Conservation (phyloP, 2,329 filamentous ascomycete genomes). For the Pezicula neosporulosa region DNA sequence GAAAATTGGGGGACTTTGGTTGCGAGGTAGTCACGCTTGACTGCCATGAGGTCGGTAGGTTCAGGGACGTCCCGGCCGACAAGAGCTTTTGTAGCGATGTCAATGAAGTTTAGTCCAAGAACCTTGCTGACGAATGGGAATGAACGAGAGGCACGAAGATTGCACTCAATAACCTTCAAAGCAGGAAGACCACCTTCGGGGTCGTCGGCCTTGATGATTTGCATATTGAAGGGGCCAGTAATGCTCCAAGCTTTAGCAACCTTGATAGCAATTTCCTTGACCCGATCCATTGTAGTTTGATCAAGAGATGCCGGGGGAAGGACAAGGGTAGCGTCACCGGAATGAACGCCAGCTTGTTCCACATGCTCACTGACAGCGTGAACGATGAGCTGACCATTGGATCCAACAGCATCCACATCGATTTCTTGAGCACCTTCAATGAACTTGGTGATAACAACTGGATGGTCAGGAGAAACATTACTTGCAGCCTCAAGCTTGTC, state of each 20-base stretch:
- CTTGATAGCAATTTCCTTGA: slow-evolving; percentile 95
- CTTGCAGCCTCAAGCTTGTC: slow-evolving; percentile 91
- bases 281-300: slow-evolving; percentile 71
- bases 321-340: slow-evolving; percentile 91
- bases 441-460: slow-evolving; percentile 97
- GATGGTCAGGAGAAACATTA: slow-evolving; percentile 91
- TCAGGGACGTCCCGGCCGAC: slow-evolving; percentile 81
- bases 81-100: slow-evolving; percentile 89
- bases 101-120: slow-evolving; percentile 93
- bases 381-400: slow-evolving; percentile 78
- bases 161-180: slow-evolving; percentile 97
- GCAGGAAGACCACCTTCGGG: slow-evolving; percentile 70
- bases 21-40: slow-evolving; percentile 87
- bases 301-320: slow-evolving; percentile 83
- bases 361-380: slow-evolving; percentile 96
- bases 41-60: slow-evolving; percentile 81
- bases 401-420: slow-evolving; percentile 90
- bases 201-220: slow-evolving; percentile 91
- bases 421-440: slow-evolving; percentile 97
- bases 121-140: slow-evolving; percentile 99
- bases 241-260: slow-evolving; percentile 97
- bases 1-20: slow-evolving; percentile 99
- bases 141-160: slow-evolving; percentile 92
- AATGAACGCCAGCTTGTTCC: slow-evolving; percentile 96
- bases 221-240: slow-evolving; percentile 99